phyloP scores from a whole-genome alignment of 257 asterid genomes.

The Catharanthus roseus region DNA sequence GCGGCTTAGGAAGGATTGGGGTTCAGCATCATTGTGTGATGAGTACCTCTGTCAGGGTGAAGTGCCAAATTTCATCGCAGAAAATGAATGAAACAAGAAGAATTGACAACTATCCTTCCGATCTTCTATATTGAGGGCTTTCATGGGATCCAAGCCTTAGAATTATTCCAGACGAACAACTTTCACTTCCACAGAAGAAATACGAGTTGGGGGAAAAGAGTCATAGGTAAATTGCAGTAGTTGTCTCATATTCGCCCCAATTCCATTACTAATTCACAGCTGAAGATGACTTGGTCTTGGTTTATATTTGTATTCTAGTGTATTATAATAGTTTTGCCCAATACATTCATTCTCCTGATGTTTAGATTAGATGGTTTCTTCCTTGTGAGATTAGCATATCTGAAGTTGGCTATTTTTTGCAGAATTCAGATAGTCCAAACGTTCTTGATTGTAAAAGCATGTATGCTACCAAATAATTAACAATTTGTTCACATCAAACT shows the following conservation, averaged over 20 bases:
- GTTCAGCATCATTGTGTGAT: constrained; percentile 78
- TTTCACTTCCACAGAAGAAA: not conserved
- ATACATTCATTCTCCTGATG: not conserved
- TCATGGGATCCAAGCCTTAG: constrained; percentile 1
- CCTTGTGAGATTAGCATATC: not conserved
- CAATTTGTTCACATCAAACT: not conserved
- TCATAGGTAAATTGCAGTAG: not conserved
- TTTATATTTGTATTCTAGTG: constrained; percentile 17
- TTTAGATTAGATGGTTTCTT: not conserved
- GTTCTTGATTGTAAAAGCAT: not conserved
- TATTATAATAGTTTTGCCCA: constrained; percentile 15
- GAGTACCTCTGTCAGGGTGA: constrained; percentile 83
- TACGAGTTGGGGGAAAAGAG: not conserved
- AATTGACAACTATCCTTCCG: not conserved
- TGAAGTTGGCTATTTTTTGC: not conserved
- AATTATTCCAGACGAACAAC: not conserved
- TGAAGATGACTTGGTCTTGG: constrained; percentile 8
- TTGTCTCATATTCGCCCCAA: not conserved
- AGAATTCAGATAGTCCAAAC: not conserved
- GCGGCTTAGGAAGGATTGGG: constrained; percentile 93
- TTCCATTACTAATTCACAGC: not conserved
- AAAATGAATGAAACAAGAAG: constrained; percentile 44
- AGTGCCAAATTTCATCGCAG: constrained; percentile 78
- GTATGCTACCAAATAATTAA: not conserved
- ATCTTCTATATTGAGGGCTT: constrained; percentile 1